Percentiles rank a stretch among this genome's conserved stretches.
phyloP scores from a whole-genome alignment of 108 stramenopile genomes.

The Schizochytrium sp. region DNA sequence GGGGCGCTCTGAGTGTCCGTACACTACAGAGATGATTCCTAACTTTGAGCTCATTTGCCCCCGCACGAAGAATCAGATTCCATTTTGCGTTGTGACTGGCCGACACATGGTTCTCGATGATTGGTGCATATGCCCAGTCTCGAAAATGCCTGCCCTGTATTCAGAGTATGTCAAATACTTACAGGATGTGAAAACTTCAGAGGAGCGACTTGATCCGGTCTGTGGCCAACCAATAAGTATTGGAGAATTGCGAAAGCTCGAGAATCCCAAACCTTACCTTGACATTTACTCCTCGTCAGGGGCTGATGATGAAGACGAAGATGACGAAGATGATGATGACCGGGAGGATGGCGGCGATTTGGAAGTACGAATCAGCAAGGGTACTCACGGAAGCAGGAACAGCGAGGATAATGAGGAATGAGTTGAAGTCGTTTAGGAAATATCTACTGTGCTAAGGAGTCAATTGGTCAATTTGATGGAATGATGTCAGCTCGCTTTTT shows the following conservation, averaged over 20 bases:
- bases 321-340: conserved; percentile 22
- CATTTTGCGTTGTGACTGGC: conserved; percentile 80
- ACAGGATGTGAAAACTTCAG: conserved; percentile 63
- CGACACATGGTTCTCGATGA: conserved; percentile 80
- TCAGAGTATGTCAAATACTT: conserved; percentile 74
- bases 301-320: conserved; percentile 20
- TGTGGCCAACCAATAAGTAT: conserved; percentile 48
- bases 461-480: too few species aligned
- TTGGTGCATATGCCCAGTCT: conserved; percentile 78
- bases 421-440: neutral
- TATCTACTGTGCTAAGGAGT: neutral
- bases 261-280: conserved; percentile 20
- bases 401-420: neutral
- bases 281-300: conserved; percentile 18
- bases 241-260: neutral
- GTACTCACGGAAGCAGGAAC: neutral
- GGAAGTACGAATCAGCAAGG: neutral
- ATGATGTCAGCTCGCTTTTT: too few species aligned
- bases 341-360: neutral
- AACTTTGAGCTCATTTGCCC: conserved; percentile 75
- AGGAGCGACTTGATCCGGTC: conserved; percentile 65
- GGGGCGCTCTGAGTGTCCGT: conserved; percentile 43
- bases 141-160: conserved; percentile 77
- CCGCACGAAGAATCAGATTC: conserved; percentile 75
- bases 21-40: conserved; percentile 66